Evolutionary conservation across 2,329 filamentous ascomycete species (phyloP), one percentile per base, ranked within the genome.

Genomic region (Colletotrichum tabaci): DNA sequence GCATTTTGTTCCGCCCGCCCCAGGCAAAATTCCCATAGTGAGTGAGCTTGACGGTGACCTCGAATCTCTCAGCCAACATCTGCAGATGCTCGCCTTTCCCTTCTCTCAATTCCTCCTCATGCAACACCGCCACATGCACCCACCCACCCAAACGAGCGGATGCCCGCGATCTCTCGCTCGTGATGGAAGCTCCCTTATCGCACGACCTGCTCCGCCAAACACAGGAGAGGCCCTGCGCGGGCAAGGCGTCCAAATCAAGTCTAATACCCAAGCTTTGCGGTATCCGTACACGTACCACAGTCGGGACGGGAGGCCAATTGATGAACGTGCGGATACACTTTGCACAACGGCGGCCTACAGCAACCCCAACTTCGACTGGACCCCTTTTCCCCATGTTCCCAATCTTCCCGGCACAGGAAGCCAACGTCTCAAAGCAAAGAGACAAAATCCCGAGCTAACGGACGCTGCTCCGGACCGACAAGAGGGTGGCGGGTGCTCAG

Each of bases 391-490:
- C 18, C 23, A 21, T 47, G 18, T 26, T 40, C 8, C 35, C 35
- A 38, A 38, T 38, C 35, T 38, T 38, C 35, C 35, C 44, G 23
- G n/a, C 30, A 35, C 30, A 15, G 42, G 38, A 26, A 5, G 60
- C 10, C 61, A 53, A 35, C 66, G 61, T 65, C 61, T 57, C 53
- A 53, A 42, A 30, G 52, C 46, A 65, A 53, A 38, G 40, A 53
- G n/a, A 66, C 10, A 55, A 5, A 10, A 40, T n/a, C 35, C 30
- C n/a, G 44, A 61, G 63, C 67, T 71, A 67, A 57, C 67, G 67
- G 67, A 71, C 63, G 64, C 67, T 61, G 67, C 67, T 71, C 67
- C 63, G 67, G 53, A 42, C 21, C 21, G 55, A 21, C 50, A 47
- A n/a, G 35, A 61, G 40, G 44, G 44, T 35, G 15, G 35, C 9